phyloP scores from a whole-genome alignment of 2,329 filamentous ascomycete species.

The Botrytis aclada region DNA sequence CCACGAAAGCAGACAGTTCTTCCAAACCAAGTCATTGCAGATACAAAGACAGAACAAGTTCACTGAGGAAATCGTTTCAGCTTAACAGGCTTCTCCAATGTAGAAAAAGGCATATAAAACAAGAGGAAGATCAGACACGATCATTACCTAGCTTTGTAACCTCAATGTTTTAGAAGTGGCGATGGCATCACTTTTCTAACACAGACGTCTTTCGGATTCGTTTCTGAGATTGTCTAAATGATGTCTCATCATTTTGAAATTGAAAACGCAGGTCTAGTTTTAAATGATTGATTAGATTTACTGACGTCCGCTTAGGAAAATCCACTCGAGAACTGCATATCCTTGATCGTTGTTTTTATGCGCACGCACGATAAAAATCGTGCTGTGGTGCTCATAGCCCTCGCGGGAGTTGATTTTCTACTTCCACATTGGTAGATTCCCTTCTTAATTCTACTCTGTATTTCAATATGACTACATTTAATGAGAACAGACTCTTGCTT shows the following conservation, averaged over 20 bases:
- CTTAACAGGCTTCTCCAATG: not conserved
- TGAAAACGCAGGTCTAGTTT: not conserved
- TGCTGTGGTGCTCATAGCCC: not conserved
- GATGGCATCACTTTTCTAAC: not conserved
- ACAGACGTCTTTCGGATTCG: not conserved
- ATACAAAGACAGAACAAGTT: not conserved
- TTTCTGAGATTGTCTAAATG: not conserved
- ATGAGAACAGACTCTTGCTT: not conserved
- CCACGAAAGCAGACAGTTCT: not conserved
- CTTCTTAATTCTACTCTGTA: not conserved
- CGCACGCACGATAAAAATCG: not conserved
- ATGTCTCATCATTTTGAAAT: not conserved
- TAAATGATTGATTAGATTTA: not conserved
- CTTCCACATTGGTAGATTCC: not conserved
- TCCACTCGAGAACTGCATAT: not conserved
- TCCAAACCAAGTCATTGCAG: not conserved
- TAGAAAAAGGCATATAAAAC: not conserved
- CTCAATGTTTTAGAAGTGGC: not conserved
- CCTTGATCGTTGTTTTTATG: not conserved
- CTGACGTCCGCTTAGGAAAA: not conserved
- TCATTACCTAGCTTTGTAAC: not conserved
- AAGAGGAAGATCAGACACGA: not conserved
- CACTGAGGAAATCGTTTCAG: not conserved
- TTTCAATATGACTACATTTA: not conserved
- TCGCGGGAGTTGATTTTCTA: not conserved